Evolutionary conservation across 148 eudicot species (phyloP).

Genomic region (Chenopodium quinoa): DNA sequence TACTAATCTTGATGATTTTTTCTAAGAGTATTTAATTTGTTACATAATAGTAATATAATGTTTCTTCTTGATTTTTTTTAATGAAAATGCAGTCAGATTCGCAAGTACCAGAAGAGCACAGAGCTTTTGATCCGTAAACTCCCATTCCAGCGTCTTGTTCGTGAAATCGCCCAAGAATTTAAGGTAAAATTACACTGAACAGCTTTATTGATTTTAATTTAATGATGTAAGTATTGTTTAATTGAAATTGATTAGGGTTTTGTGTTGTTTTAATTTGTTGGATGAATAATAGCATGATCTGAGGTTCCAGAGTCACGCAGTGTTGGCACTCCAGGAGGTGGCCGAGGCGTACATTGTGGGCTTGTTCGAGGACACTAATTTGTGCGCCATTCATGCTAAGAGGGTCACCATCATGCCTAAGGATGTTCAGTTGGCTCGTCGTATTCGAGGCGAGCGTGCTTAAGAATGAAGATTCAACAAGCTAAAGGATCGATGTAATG

Average conservation of each 20-base stretch:
- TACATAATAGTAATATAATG: too few relatives aligned
- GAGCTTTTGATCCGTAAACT: neutral
- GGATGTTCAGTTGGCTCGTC: neutral
- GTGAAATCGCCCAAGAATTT: neutral
- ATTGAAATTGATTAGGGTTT: neutral
- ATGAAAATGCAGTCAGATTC: neutral
- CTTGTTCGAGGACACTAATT: neutral
- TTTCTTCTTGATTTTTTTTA: too few relatives aligned
- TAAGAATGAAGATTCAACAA: too few relatives aligned
- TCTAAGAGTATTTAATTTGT: too few relatives aligned
- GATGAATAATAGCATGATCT: neutral
- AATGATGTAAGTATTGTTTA: too few relatives aligned
- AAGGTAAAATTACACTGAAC: neutral
- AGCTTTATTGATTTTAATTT: too few relatives aligned
- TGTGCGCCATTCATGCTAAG: neutral
- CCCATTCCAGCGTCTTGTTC: neutral
- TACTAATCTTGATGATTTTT: too few relatives aligned
- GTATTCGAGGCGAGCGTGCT: neutral
- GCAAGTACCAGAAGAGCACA: neutral
- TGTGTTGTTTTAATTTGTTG: neutral
- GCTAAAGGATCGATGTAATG: too few relatives aligned
- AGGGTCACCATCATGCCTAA: neutral
- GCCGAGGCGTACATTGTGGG: neutral
- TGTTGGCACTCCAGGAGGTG: neutral
- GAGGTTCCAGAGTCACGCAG: conserved; percentile 4